Evolutionary conservation across 2,329 filamentous ascomycete genomes (phyloP), one percentile per base, ranked within the genome.

Genomic region (Aspergillus sp.): DNA sequence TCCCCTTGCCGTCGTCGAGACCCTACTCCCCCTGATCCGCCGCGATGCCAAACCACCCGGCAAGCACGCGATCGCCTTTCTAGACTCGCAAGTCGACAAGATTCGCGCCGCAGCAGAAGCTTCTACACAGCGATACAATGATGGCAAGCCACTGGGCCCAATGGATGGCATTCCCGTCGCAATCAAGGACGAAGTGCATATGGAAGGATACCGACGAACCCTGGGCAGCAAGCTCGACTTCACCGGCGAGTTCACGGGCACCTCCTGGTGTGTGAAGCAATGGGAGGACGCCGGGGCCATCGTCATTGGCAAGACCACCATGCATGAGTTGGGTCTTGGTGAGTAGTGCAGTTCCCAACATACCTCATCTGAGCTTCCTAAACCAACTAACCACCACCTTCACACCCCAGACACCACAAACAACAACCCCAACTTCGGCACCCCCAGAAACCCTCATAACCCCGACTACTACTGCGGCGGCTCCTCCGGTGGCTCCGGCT

Each of bases 91-190:
- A 57, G 82, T 82, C 8, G 85, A 90, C 21, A 76, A 85, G 17
- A 85, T 90, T 1, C 80, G 87, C 4, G 83, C 84, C 38, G 89
- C 91, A 0, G 92, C 92, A 0, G 83, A 83, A 67, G 89, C 85
- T 7, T 95, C 91, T 1, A 90, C 91, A 0, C 81, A 85, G 70
- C 82, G 92, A 49, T 96, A 90, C 75, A 85, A 86, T 60, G 79
- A 82, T 15, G 89, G 90, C 0, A 82, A 83, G 63, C 83, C 87
- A 0, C 74, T 92, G 15, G 83, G 91, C 12, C 78, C 91, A 5
- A 79, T 96, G 7, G 92, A 97, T 69, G 92, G 92, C 12, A 86
- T 96, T 1, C 92, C 92, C 0, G 85, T 96, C 52, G 90, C 89
- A 0, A 85, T 95, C 68, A 96, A 97, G 77, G 92, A 96, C 70